Conservation (phyloP, 352 stramenopile genomes). For the Phytopythium delawarense region DNA sequence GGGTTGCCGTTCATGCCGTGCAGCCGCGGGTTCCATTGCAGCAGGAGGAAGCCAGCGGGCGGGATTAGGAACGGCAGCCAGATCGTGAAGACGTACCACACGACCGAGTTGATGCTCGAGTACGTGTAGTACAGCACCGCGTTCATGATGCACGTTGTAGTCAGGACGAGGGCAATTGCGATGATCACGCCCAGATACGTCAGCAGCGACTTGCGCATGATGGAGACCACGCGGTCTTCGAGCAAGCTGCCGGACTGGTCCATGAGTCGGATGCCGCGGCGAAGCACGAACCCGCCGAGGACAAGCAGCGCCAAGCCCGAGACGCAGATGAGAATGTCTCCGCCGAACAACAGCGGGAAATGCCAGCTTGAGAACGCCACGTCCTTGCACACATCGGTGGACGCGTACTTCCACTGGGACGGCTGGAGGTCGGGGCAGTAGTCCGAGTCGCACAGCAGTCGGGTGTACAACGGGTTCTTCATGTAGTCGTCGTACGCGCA, state of each 20-base stretch:
- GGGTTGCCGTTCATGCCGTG: slow-evolving; percentile 71
- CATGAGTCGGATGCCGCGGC: slow-evolving; percentile 61
- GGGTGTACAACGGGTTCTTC: slow-evolving; percentile 73
- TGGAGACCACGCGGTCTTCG: slow-evolving; percentile 61
- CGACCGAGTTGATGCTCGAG: slow-evolving; percentile 59
- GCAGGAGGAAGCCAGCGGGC: slow-evolving; percentile 65
- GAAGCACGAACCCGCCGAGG: slow-evolving; percentile 64
- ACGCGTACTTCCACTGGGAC: slow-evolving; percentile 73
- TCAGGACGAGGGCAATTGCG: slow-evolving; percentile 62
- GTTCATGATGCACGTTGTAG: slow-evolving; percentile 56
- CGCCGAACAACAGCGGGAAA: slow-evolving; percentile 44
- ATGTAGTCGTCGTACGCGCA: slow-evolving; percentile 87
- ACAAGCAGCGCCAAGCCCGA: slow-evolving; percentile 57
- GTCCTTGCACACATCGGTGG: slow-evolving; percentile 58
- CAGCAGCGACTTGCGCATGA: slow-evolving; percentile 78
- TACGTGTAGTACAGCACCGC: slow-evolving; percentile 59
- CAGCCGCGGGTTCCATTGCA: slow-evolving; percentile 83
- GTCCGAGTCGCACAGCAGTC: slow-evolving; percentile 61
- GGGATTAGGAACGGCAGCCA: slow-evolving; percentile 76
- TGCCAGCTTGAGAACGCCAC: slow-evolving; percentile 63
- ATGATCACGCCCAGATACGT: slow-evolving; percentile 77
- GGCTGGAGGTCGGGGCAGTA: slow-evolving; percentile 81
- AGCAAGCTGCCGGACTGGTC: slow-evolving; percentile 72
- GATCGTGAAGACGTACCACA: slow-evolving; percentile 80
- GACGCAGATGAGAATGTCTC: slow-evolving; percentile 58